Conservation (phyloP, 75 land plant genomes). For the Cupressus sempervirens region DNA sequence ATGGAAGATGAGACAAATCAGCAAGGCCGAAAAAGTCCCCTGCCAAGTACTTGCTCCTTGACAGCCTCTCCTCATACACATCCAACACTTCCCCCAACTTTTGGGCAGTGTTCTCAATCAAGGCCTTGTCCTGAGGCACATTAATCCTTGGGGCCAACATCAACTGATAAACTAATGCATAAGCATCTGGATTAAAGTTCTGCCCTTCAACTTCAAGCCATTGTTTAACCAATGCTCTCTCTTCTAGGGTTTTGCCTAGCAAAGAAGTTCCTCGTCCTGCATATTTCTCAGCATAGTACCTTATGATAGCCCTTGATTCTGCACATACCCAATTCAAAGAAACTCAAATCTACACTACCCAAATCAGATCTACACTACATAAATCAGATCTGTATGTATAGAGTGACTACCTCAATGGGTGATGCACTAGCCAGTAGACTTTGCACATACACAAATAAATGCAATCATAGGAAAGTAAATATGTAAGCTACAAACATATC, state of each 20-base stretch:
- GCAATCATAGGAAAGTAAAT: neutral
- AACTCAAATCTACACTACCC: neutral
- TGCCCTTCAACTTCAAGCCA: constrained; percentile 29
- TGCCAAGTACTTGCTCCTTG: too few species aligned
- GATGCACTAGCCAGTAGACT: neutral
- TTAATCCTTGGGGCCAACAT: constrained; percentile 12
- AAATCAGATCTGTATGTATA: too few species aligned
- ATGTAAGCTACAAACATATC: neutral
- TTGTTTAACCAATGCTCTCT: constrained; percentile 20
- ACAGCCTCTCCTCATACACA: too few species aligned
- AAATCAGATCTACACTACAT: neutral
- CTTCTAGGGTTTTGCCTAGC: constrained; percentile 6
- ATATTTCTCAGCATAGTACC: constrained; percentile 16
- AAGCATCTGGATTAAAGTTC: constrained; percentile 8
- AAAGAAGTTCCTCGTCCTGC: constrained; percentile 7
- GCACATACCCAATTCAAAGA: too few species aligned
- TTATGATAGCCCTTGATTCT: constrained; percentile 12
- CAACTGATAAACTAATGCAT: constrained; percentile 15
- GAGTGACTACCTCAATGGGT: neutral
- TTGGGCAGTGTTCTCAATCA: too few species aligned
- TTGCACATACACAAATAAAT: too few species aligned
- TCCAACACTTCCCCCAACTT: too few species aligned
- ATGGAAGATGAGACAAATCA: too few species aligned
- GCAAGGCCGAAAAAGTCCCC: too few species aligned
- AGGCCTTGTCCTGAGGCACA: too few species aligned